phyloP scores from a whole-genome alignment of 176 grass and related monocot genomes.

The Guadua angustifolia region DNA sequence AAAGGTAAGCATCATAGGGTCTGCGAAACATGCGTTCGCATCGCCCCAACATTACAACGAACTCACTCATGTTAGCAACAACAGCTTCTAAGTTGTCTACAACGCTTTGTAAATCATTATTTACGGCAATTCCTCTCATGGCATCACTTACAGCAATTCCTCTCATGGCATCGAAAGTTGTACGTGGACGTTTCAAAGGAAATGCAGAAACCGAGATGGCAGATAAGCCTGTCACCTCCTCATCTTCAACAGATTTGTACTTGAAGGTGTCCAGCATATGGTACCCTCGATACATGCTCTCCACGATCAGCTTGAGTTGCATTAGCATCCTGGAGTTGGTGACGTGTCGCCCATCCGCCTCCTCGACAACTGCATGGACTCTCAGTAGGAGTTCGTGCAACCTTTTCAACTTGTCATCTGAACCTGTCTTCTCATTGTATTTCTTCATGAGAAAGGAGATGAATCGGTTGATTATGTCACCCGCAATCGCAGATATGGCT shows the following conservation, averaged over 20 bases:
- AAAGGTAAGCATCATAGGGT: not conserved
- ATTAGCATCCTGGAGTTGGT: not conserved
- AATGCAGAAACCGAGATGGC: no score
- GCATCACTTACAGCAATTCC: not conserved
- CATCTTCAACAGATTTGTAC: not conserved
- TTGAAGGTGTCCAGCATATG: not conserved
- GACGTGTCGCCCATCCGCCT: not conserved
- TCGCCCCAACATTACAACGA: not conserved
- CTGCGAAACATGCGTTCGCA: not conserved
- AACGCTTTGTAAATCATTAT: not conserved
- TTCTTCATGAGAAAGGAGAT: no score
- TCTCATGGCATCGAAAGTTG: not conserved
- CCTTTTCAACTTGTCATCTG: not conserved
- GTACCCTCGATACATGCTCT: slow-evolving; percentile 6
- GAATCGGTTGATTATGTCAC: no score
- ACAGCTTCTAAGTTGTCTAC: not conserved
- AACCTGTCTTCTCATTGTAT: no score
- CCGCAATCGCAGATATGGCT: no score
- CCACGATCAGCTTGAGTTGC: not conserved
- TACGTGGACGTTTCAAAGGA: not conserved
- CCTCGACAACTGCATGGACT: not conserved
- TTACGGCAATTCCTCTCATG: no score
- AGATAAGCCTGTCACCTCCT: not conserved
- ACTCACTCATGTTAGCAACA: not conserved
- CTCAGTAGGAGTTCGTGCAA: not conserved